Conservation (phyloP, 306 rosid species). For the Astragalus membranaceus region DNA sequence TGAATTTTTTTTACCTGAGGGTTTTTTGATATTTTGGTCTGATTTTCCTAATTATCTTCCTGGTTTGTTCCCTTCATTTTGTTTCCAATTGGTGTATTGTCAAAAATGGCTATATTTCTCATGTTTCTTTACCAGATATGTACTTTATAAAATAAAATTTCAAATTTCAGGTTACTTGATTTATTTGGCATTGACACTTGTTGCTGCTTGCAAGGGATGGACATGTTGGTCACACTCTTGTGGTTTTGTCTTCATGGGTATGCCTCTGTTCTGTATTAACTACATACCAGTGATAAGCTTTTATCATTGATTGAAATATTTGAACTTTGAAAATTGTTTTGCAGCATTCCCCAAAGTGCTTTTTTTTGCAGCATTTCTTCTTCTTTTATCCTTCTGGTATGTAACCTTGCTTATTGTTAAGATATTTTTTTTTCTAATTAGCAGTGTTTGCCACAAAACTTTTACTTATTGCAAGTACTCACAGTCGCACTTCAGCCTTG, state of each 20-base stretch:
- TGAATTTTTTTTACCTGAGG: not conserved
- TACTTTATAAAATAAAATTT: conserved; percentile 4
- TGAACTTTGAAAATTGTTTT: conserved; percentile 35
- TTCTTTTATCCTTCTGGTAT: conserved; percentile 95
- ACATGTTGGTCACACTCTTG: conserved; percentile 74
- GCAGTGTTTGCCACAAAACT: not conserved
- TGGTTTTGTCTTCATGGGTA: conserved; percentile 92
- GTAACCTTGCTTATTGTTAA: conserved; percentile 29
- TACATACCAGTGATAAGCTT: not conserved
- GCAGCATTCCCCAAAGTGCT: conserved; percentile 95
- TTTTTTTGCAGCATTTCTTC: conserved; percentile 91
- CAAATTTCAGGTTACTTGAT: conserved; percentile 60
- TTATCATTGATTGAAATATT: conserved; percentile 19
- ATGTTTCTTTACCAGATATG: not conserved
- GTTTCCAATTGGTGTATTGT: not conserved
- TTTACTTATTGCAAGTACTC: not conserved
- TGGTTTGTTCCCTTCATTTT: not conserved
- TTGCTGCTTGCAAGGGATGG: conserved; percentile 82
- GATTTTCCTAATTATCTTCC: not conserved
- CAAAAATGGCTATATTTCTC: not conserved
- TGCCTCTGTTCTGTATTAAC: conserved; percentile 23
- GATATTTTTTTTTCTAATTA: conserved; percentile 1
- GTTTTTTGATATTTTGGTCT: not conserved
- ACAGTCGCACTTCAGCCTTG: not conserved
- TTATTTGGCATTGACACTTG: conserved; percentile 57